Evolutionary conservation across 257 asterid species (phyloP).

Genomic region (Vinca minor): DNA sequence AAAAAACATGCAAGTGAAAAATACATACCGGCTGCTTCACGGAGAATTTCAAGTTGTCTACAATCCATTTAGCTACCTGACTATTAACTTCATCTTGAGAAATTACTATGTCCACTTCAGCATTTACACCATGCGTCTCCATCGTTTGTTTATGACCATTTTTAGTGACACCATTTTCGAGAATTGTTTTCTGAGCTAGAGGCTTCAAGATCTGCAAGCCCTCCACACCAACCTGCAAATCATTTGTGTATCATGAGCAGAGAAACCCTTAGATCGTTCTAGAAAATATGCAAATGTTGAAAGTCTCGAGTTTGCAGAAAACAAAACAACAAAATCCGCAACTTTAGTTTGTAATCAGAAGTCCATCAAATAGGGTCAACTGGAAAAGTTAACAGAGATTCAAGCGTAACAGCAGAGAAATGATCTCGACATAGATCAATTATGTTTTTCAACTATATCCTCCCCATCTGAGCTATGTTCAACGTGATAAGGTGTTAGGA

Average conservation of each 20-base stretch:
- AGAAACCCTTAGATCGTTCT: background rate
- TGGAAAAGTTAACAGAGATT: background rate
- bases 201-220: constrained; percentile 85
- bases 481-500: background rate
- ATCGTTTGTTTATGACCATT: constrained; percentile 31
- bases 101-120: constrained; percentile 62
- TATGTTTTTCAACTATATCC: background rate
- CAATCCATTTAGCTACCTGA: constrained; percentile 47
- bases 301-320: background rate
- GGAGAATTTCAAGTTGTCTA: constrained; percentile 75
- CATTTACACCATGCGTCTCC: constrained; percentile 49
- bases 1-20: constrained; percentile 4
- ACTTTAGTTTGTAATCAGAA: background rate
- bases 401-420: background rate
- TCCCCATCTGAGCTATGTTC: background rate
- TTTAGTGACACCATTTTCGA: constrained; percentile 39
- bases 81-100: constrained; percentile 45
- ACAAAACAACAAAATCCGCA: background rate
- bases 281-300: background rate
- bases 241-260: constrained; percentile 12
- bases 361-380: background rate
- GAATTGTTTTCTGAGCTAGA: constrained; percentile 24
- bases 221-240: constrained; percentile 78
- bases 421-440: background rate
- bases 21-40: constrained; percentile 74